Evolutionary conservation across 371 early-diverging fungal species (phyloP).

Genomic region (Rhizopus microsporus): DNA sequence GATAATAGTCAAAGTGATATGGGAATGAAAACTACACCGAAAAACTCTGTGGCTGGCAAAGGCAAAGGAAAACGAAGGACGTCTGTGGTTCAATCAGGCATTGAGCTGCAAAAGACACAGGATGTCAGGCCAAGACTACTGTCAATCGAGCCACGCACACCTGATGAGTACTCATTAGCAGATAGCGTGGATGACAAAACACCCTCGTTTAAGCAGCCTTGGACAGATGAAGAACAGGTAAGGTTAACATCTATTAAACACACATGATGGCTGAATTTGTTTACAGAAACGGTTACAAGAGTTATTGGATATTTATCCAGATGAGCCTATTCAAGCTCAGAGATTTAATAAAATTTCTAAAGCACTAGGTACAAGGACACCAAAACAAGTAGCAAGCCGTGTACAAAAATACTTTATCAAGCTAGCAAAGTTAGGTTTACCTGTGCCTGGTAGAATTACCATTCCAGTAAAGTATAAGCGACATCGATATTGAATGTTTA

Average conservation of each 20-base stretch:
- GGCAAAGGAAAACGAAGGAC: slow-evolving; percentile 45
- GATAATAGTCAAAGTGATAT: slow-evolving; percentile 8
- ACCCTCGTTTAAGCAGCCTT: slow-evolving; percentile 58
- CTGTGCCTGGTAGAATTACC: slow-evolving; percentile 62
- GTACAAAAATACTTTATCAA: slow-evolving; percentile 73
- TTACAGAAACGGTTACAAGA: slow-evolving; percentile 52
- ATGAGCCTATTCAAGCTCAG: slow-evolving; percentile 66
- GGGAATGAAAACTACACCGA: slow-evolving; percentile 9
- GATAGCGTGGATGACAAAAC: slow-evolving; percentile 26
- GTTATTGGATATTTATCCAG: slow-evolving; percentile 57
- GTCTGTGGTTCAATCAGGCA: slow-evolving; percentile 30
- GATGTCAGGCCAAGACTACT: slow-evolving; percentile 10
- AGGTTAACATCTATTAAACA: neutral
- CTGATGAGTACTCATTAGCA: slow-evolving; percentile 16
- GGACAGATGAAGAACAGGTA: slow-evolving; percentile 70
- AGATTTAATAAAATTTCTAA: slow-evolving; percentile 64
- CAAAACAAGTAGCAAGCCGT: slow-evolving; percentile 65
- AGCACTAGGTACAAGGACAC: slow-evolving; percentile 62
- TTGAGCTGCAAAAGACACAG: slow-evolving; percentile 6
- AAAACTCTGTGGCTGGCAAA: slow-evolving; percentile 22
- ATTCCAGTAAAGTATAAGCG: slow-evolving; percentile 38
- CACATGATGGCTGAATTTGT: neutral
- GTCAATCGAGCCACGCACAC: slow-evolving; percentile 31
- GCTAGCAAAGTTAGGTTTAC: slow-evolving; percentile 62
- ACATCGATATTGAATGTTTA: neutral